Evolutionary conservation across 805 yeast species (phyloP), one percentile per base, ranked within the genome.

Genomic region (Candida fluviatilis): DNA sequence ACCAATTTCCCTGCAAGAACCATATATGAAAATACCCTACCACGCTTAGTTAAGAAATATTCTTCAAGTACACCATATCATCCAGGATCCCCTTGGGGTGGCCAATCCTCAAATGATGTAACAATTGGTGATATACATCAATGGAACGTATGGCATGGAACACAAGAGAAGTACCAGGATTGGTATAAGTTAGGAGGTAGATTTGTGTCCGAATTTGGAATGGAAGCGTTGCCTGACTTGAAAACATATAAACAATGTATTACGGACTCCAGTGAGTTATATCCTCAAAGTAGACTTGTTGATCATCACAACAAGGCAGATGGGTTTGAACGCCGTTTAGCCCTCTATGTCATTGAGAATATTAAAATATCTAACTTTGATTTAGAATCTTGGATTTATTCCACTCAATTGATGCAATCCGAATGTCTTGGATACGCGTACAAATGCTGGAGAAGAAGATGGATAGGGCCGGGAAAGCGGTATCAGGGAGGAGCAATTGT

Each of bases 111-210:
- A 8, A 41, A 53, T 5, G 74, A 68, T 42, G 53, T 59, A 4
- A 63, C 69, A 1, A 52, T 60, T 14, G 80, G 80, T 2, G 80
- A 75, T 47, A 55, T 70, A 4, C 80, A 75, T 45, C 78, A 73
- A 42, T 75, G 80, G 80, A 72, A 73, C 44, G 75, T 75, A 6
- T 75, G 79, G 79, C 80, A 75, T 44, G 80, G 79, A 1, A 50
- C 58, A 16, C 75, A 72, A 48, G 69, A 66, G 37, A 64, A 60
- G 42, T 74, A 74, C 45, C 80, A 75, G 43, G 56, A 71, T 47
- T 72, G 77, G 77, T 52, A 54, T 30, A 55, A 59, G 34, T 50
- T 74, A 2, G 68, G 62, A 4, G 80, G 78, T 2, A 45, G 79
- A 21, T 75, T 75, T 52, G 64, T 75, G 3, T 64, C 74, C 23